phyloP scores from a whole-genome alignment of 1,284 basidiomycete species.

The Microbotryum intermedium region DNA sequence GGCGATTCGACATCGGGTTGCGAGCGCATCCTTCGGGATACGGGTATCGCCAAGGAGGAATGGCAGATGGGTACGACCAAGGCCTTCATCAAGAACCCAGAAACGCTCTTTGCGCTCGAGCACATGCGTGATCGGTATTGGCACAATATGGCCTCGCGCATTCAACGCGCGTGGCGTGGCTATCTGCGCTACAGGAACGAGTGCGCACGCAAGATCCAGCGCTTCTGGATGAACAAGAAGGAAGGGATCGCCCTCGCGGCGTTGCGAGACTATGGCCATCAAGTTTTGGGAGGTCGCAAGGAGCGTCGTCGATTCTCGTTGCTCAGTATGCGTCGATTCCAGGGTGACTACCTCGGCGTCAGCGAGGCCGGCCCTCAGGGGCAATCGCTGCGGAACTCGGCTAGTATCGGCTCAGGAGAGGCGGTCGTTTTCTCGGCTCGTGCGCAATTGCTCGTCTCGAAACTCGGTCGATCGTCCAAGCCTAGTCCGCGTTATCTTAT shows the following conservation, averaged over 20 bases:
- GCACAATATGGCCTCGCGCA: slow-evolving; percentile 98
- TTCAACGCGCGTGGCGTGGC: slow-evolving; percentile 93
- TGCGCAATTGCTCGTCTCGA: slow-evolving; percentile 77
- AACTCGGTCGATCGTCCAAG: slow-evolving; percentile 80
- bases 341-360: slow-evolving; percentile 93
- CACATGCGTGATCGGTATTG: slow-evolving; percentile 98
- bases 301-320: slow-evolving; percentile 89
- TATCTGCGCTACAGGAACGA: slow-evolving; percentile 93
- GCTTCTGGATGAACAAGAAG: slow-evolving; percentile 99
- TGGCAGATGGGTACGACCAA: slow-evolving; percentile 99
- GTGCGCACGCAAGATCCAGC: slow-evolving; percentile 87
- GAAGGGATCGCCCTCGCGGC: slow-evolving; percentile 81
- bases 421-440: slow-evolving; percentile 79
- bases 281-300: slow-evolving; percentile 82
- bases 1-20: slow-evolving; percentile 87
- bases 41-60: slow-evolving; percentile 89
- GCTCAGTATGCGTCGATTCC: slow-evolving; percentile 86
- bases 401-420: slow-evolving; percentile 59
- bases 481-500: slow-evolving; percentile 84
- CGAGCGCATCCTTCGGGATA: slow-evolving; percentile 84
- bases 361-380: slow-evolving; percentile 68
- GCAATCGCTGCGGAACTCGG: slow-evolving; percentile 64
- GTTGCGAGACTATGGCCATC: slow-evolving; percentile 86
- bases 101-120: slow-evolving; percentile 96
- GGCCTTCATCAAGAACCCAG: slow-evolving; percentile 99